These are phyloP conservation scores for Lepidopterella palustris DNA, from an alignment of 495 filamentous ascomycete genomes.

Conservation along the genomic window DNA sequence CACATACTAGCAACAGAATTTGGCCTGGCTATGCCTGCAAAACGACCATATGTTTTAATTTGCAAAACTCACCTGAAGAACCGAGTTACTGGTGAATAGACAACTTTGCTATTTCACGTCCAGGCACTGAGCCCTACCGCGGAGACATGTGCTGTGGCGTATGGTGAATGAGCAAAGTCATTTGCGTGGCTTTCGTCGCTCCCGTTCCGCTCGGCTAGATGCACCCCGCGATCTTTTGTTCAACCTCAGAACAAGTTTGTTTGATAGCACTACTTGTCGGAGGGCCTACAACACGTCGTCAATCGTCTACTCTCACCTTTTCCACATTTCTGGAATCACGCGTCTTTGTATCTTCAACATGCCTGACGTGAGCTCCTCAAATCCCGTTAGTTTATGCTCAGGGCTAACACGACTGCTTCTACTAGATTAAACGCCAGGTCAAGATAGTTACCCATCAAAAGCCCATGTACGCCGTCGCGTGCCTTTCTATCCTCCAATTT, in stretches of 20 bases:
- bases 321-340: not conserved
- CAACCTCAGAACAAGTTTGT: not conserved
- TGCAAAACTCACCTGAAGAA: no score
- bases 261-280: not conserved
- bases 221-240: not conserved
- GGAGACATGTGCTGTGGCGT: not conserved
- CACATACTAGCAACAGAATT: conserved; percentile 23
- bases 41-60: not conserved
- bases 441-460: conserved; percentile 89
- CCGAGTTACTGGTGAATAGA: no score
- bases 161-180: not conserved
- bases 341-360: conserved; percentile 29
- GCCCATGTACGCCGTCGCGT: conserved; percentile 60
- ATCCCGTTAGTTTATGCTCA: not conserved
- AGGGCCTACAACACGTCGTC: not conserved
- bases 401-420: conserved; percentile 16
- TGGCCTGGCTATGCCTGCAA: conserved; percentile 8
- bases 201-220: not conserved
- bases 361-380: conserved; percentile 32
- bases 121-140: not conserved
- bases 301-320: not conserved
- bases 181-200: not conserved
- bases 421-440: conserved; percentile 74
- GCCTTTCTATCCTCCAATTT: conserved; percentile 5
- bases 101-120: no score